Conservation (phyloP, 2,329 filamentous ascomycete species). For the Mollisiaceae sp. region DNA sequence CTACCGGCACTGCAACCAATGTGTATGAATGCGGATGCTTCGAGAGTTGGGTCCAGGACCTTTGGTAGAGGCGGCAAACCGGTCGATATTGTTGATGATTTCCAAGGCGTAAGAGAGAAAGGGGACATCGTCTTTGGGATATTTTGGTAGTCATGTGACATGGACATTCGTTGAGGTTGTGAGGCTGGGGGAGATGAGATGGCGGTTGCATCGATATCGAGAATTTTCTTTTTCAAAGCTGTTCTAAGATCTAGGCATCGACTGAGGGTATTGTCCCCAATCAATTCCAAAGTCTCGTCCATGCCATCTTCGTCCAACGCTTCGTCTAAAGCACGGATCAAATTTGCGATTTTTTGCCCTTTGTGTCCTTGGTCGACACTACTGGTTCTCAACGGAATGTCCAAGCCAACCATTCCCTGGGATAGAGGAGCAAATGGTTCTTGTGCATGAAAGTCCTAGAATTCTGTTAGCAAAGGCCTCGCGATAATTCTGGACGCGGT, state of each 20-base stretch:
- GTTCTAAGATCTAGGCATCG: conserved; percentile 33
- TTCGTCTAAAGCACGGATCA: conserved; percentile 37
- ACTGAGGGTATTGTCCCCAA: conserved; percentile 32
- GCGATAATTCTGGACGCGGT: neutral
- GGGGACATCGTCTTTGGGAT: conserved; percentile 33
- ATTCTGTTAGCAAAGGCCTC: conserved; percentile 17
- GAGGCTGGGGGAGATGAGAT: conserved; percentile 8
- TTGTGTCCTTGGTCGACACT: conserved; percentile 9
- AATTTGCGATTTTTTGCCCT: conserved; percentile 31
- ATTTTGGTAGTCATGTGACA: conserved; percentile 30
- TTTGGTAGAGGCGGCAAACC: conserved; percentile 63
- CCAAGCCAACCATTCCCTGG: conserved; percentile 1
- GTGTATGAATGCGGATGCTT: conserved; percentile 71
- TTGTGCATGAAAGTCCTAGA: conserved; percentile 11
- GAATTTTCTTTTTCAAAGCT: conserved; percentile 25
- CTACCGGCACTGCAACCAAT: conserved; percentile 34
- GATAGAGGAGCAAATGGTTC: conserved; percentile 1
- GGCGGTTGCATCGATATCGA: conserved; percentile 9
- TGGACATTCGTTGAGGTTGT: conserved; percentile 12
- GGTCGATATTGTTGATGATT: conserved; percentile 52
- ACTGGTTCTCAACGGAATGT: conserved; percentile 2
- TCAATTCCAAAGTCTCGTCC: conserved; percentile 23
- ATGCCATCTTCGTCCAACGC: conserved; percentile 30
- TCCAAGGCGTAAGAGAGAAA: conserved; percentile 53
- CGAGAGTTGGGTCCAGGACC: conserved; percentile 63